Conservation (phyloP, 208 protist genomes). For the Wallacemonas sp. region DNA sequence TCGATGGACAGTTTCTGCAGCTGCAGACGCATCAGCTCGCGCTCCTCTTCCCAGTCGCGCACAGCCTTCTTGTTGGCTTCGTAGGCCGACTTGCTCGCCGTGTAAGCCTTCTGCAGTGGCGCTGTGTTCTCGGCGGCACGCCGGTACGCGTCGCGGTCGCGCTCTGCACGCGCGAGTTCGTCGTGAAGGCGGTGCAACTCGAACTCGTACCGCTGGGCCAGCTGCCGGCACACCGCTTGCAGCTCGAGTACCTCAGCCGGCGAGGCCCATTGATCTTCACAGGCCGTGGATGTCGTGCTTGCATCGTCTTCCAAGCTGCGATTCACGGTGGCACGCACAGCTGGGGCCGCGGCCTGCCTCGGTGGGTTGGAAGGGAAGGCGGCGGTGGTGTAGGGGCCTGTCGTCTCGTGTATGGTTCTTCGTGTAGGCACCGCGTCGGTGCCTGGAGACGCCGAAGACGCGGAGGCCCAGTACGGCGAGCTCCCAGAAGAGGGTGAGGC, state of each 20-base stretch:
- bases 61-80: constrained; percentile 22
- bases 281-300: neutral
- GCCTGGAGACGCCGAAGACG: constrained; percentile 1
- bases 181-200: constrained; percentile 26
- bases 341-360: too few species aligned
- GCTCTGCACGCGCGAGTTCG: constrained; percentile 20
- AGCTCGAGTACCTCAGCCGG: constrained; percentile 71
- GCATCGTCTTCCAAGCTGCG: too few species aligned
- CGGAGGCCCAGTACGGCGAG: constrained; percentile 3
- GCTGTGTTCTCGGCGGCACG: constrained; percentile 15
- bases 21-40: constrained; percentile 52
- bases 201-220: constrained; percentile 32
- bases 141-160: constrained; percentile 15
- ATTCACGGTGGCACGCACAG: too few species aligned
- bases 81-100: constrained; percentile 23
- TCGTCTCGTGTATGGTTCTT: too few species aligned
- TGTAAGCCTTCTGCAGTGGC: constrained; percentile 41
- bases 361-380: neutral
- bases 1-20: constrained; percentile 54
- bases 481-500: neutral
- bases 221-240: constrained; percentile 28
- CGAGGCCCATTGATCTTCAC: constrained; percentile 63
- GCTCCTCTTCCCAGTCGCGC: constrained; percentile 55
- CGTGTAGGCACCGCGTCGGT: too few species aligned
- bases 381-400: too few species aligned